Conservation (phyloP, 257 asterid species). For the Cordia subcordata region DNA sequence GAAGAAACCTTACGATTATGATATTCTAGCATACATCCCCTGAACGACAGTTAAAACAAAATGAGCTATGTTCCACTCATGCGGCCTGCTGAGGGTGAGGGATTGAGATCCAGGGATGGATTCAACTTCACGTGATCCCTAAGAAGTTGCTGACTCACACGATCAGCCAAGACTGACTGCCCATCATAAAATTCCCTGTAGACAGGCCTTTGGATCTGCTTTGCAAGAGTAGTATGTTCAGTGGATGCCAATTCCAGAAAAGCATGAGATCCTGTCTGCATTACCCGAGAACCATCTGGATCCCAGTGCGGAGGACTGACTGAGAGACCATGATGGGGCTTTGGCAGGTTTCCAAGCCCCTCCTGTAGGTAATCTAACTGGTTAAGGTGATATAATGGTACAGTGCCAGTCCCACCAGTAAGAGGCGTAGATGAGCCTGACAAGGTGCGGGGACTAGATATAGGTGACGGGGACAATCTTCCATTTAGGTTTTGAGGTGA, state of each 20-base stretch:
- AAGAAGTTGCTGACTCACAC: conserved; percentile 69
- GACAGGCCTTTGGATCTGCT: conserved; percentile 47
- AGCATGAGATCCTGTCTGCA: conserved; percentile 54
- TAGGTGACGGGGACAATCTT: conserved; percentile 87
- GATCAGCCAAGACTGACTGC: conserved; percentile 70
- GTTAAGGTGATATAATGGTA: conserved; percentile 54
- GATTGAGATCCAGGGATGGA: conserved; percentile 50
- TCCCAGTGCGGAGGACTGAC: conserved; percentile 66
- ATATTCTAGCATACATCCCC: conserved; percentile 15
- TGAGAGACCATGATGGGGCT: conserved; percentile 41
- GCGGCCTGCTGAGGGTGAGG: conserved; percentile 44
- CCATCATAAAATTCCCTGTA: conserved; percentile 54
- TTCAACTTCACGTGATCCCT: conserved; percentile 51
- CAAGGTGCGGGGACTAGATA: conserved; percentile 80
- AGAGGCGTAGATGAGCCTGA: conserved; percentile 80
- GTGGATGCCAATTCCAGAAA: conserved; percentile 52
- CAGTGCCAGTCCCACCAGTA: conserved; percentile 55
- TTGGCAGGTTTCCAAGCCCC: conserved; percentile 42
- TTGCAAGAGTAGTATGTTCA: conserved; percentile 47
- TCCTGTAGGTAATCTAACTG: conserved; percentile 60
- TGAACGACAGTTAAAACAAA: conserved; percentile 5
- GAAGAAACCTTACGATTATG: conserved; percentile 15
- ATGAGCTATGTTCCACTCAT: conserved; percentile 35
- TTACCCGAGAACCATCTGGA: conserved; percentile 63
- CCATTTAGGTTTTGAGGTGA: conserved; percentile 89